Base-by-base conservation (phyloP, 257 asterid genomes). In the Nyctanthes arbortristis region DNA sequence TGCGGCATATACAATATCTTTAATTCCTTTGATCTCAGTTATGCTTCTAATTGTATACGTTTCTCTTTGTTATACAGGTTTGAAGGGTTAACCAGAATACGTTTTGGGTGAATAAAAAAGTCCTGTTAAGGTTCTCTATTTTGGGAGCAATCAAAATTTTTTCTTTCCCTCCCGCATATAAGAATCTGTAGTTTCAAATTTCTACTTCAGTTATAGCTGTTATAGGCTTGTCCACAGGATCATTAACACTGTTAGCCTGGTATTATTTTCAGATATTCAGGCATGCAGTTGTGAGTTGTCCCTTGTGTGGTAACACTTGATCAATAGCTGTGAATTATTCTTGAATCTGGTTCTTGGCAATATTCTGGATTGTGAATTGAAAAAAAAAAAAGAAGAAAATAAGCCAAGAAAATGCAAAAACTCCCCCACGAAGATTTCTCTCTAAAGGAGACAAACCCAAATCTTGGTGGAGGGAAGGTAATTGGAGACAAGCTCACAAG, bases 381-480 rank as follows among this genome's bases (percentile, higher is more conserved):
- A n/a, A n/a, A n/a, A 20, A 59, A 59, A 30, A 6, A n/a, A n/a
- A n/a, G n/a, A n/a, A n/a, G n/a, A n/a, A n/a, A 27, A n/a, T 10
- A 61, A 43, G 18, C 22, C 7, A 27, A 60, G 54, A 70, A 24
- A 45, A 72, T 72, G 76, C 65, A 63, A 9, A 55, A 65, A 60
- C 65, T 71, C 6, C 75, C 75, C 0, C 76, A 34, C 7, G 76
- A 72, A 36, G 76, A 72, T 63, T 72, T 63, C 62, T 63, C 47
- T 16, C 56, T 72, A n/a, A 72, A 63, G 76, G 76, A 72, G 59
- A 72, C 76, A 65, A 72, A 64, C 29, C 76, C 76, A 0, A 70
- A 63, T 69, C 76, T 72, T 25, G 74, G 69, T 40, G 69, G 69
- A 13, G 69, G 69, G 37, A 37, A 27, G 69, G 10, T 64, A 57